Conservation (phyloP, 441 rosid genomes). For the Bruguiera hainesii region DNA sequence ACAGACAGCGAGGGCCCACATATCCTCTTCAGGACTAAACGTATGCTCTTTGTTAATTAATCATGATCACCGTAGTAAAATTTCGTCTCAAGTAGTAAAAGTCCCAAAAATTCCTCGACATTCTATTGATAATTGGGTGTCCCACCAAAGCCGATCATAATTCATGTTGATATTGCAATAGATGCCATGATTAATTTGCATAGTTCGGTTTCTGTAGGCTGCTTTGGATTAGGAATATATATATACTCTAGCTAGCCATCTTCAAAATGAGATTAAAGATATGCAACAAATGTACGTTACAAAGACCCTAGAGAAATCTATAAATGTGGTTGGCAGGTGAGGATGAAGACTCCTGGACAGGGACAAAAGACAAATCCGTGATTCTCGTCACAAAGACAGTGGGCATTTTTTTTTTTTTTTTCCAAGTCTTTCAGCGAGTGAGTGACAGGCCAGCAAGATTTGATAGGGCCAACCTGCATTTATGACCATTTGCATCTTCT, state of each 20-base stretch:
- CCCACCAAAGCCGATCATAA: conserved; percentile 10
- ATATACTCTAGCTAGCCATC: background rate
- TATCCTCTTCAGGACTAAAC: background rate
- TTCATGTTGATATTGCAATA: background rate
- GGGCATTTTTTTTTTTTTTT: conserved; percentile 5
- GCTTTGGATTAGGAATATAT: background rate
- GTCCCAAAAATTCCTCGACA: conserved; percentile 7
- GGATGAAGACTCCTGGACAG: conserved; percentile 11
- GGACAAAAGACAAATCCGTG: conserved; percentile 42
- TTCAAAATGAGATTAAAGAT: background rate
- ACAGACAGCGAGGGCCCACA: background rate
- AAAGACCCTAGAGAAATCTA: background rate
- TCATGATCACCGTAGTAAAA: background rate
- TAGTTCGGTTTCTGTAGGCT: background rate
- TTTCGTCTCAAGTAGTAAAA: background rate
- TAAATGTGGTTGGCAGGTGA: background rate
- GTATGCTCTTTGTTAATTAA: too few species aligned
- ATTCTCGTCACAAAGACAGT: conserved; percentile 42
- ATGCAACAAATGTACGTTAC: background rate
- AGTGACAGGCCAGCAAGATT: conserved; percentile 21
- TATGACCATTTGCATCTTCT: background rate
- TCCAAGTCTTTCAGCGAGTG: conserved; percentile 1
- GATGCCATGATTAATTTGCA: background rate
- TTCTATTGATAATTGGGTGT: conserved; percentile 16
- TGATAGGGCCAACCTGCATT: background rate